These are phyloP conservation scores for Globisporangium mamillatum DNA, from an alignment of 352 stramenopile genomes.

Conservation along the genomic window DNA sequence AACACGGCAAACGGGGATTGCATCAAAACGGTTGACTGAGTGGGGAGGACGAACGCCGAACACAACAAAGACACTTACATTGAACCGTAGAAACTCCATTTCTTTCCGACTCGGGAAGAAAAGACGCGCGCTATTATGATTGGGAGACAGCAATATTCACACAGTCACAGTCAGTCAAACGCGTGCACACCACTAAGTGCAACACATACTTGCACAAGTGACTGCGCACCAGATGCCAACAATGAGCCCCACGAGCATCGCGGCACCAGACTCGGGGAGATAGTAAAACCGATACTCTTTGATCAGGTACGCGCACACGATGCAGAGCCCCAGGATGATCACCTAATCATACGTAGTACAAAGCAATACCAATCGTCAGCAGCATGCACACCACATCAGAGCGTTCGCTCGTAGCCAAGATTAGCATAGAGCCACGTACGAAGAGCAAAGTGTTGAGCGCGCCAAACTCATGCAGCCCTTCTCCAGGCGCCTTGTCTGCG, in stretches of 20 bases:
- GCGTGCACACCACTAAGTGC: neutral
- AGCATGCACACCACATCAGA: neutral
- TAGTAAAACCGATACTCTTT: constrained; percentile 91
- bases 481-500: constrained; percentile 59
- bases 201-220: neutral
- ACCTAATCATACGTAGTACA: constrained; percentile 31
- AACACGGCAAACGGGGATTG: neutral
- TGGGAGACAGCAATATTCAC: neutral
- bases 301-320: constrained; percentile 89
- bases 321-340: constrained; percentile 87
- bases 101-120: constrained; percentile 86
- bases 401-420: neutral
- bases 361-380: neutral
- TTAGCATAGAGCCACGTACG: constrained; percentile 29
- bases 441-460: constrained; percentile 87
- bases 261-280: constrained; percentile 85
- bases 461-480: constrained; percentile 82
- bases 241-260: constrained; percentile 90
- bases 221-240: constrained; percentile 65
- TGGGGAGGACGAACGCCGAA: neutral
- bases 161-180: neutral
- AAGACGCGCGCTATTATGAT: constrained; percentile 50
- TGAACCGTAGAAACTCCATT: constrained; percentile 90
- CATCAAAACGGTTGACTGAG: neutral
- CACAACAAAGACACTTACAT: constrained; percentile 31